Percentiles rank a stretch among this genome's conserved stretches.
Conservation (phyloP, 2,329 filamentous ascomycete species). For the Phaeomoniella chlamydospora region DNA sequence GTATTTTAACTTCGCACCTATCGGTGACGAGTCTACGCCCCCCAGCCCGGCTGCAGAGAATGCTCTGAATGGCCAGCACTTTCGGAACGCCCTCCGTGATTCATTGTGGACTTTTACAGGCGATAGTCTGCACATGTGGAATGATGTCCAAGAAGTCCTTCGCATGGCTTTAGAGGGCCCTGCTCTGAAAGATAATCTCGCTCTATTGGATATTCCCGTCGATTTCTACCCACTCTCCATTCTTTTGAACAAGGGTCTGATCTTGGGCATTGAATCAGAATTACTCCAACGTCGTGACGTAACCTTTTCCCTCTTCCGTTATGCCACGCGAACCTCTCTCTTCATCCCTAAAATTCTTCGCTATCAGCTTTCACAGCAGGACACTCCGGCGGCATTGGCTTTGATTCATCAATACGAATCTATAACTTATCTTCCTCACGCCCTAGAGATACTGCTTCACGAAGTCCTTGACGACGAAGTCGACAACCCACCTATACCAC, state of each 20-base stretch:
- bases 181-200: conserved; percentile 14
- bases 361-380: conserved; percentile 60
- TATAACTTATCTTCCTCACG: conserved; percentile 84
- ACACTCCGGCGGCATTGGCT: conserved; percentile 65
- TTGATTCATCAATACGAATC: conserved; percentile 75
- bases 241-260: conserved; percentile 74
- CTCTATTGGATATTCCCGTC: conserved; percentile 60
- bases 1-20: conserved; percentile 30
- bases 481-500: conserved; percentile 32
- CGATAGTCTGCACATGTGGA: conserved; percentile 72
- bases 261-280: conserved; percentile 83
- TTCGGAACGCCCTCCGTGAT: conserved; percentile 52
- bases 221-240: conserved; percentile 93
- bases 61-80: conserved; percentile 27
- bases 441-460: conserved; percentile 80
- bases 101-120: conserved; percentile 95
- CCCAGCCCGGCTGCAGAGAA: conserved; percentile 33
- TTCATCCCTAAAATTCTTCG: conserved; percentile 81
- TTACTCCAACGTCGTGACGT: conserved; percentile 86
- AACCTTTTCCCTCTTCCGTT: conserved; percentile 78
- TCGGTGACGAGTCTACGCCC: conserved; percentile 31
- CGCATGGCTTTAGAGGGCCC: conserved; percentile 48
- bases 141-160: conserved; percentile 73
- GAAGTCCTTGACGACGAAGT: conserved; percentile 91
- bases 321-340: conserved; percentile 78